Base-by-base conservation (phyloP, 768 basidiomycete species). In the Psilocybe sp. region DNA sequence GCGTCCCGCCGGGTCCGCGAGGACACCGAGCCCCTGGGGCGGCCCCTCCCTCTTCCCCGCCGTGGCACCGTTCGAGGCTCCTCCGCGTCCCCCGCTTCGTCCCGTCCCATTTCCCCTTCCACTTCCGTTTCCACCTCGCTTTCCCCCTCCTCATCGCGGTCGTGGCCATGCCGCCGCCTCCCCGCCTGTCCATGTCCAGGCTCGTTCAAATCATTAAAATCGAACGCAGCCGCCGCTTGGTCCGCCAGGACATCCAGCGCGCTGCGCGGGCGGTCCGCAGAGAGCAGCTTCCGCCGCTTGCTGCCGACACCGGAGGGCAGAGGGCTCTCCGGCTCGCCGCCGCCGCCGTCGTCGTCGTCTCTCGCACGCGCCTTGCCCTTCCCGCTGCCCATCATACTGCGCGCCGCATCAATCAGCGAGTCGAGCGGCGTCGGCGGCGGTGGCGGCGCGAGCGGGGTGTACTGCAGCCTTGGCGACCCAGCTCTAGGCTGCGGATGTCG, bases 231-330 rank as follows among this genome's bases (percentile, higher is more conserved):
- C 7, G 82, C 82, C 3, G 87, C 85, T 61, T 88, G 85, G 55
- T 87, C 85, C 1, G 87, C 87, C 32, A 89, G 68, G 7, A 89
- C 85, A 57, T 89, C 85, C 58, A 89, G 67, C 6, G 82, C 87
- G 52, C 80, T 79, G 52, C 66, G 69, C 40, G 75, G 65, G 42
- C 72, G 62, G n/a, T 60, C 62, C 36, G 61, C 16, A 14, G 46
- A 8, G 12, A 35, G 39, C 40, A 52, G 40, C 41, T 49, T 37
- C 10, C 43, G 41, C 28, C 49, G 43, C 16, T 18, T 44, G 13
- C 42, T 35, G n/a, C 31, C 42, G 8, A 18, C 36, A 44, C 65
- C 59, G 47, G 70, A 71, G 9, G 67, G 64, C 5, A 59, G 46
- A 16, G 72, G 73, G 43, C 61, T 72, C 41, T 70, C 71, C 28